Evolutionary conservation across 306 rosid genomes (phyloP).

Genomic region (Trifolium fragiferum): DNA sequence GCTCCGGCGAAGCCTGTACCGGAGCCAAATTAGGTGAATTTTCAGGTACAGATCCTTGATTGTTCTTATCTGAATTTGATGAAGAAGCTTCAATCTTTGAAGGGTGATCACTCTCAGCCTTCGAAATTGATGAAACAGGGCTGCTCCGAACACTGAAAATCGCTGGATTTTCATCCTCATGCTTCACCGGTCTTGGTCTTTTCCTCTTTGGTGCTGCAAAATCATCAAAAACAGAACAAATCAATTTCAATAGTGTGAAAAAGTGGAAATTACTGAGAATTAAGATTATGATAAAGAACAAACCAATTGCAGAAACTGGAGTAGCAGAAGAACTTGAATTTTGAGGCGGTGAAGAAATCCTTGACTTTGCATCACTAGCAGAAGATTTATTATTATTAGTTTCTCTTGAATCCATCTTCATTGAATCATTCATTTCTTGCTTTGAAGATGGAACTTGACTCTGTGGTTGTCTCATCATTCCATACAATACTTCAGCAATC

Average conservation of each 20-base stretch:
- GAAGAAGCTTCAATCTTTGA: conserved; percentile 54
- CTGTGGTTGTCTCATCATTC: conserved; percentile 91
- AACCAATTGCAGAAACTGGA: conserved; percentile 65
- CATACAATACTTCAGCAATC: conserved; percentile 93
- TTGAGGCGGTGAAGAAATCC: conserved; percentile 82
- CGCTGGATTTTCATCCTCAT: conserved; percentile 65
- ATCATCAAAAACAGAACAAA: not conserved
- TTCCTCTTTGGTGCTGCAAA: conserved; percentile 88
- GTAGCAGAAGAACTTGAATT: conserved; percentile 61
- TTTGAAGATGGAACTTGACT: conserved; percentile 57
- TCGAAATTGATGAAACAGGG: conserved; percentile 57
- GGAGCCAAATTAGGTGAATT: conserved; percentile 49
- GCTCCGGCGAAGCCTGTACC: conserved; percentile 43
- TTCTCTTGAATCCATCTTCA: conserved; percentile 59
- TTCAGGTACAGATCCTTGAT: conserved; percentile 62
- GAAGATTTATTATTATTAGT: conserved; percentile 56
- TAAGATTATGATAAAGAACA: conserved; percentile 34
- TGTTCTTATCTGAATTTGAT: conserved; percentile 54
- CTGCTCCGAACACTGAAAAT: conserved; percentile 53
- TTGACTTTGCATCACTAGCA: conserved; percentile 61
- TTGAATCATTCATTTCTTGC: conserved; percentile 67
- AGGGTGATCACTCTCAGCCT: conserved; percentile 59
- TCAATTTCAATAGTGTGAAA: not conserved
- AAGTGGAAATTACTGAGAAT: not conserved
- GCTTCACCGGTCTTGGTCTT: conserved; percentile 76